Evolutionary conservation across 257 asterid genomes (phyloP).

Genomic region (Scutellaria baicalensis): DNA sequence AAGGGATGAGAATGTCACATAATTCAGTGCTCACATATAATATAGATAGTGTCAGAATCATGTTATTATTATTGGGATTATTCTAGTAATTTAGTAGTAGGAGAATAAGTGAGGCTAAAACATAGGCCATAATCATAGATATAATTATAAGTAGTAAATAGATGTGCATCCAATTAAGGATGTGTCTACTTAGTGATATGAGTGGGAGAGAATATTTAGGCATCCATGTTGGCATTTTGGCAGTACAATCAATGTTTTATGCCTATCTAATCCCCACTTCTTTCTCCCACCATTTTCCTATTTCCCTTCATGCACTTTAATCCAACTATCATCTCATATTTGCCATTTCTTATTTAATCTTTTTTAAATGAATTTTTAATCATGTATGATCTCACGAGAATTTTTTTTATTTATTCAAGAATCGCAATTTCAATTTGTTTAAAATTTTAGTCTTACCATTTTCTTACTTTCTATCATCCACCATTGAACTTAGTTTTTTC

Average conservation of each 20-base stretch:
- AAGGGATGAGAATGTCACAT: conserved; percentile 9
- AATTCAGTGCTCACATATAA: conserved; percentile 17
- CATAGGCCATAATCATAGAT: conserved; percentile 15
- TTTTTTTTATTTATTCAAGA: no score
- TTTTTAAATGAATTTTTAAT: no score
- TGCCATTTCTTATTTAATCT: no score
- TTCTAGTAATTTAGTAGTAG: background rate
- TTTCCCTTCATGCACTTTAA: no score
- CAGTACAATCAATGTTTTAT: background rate
- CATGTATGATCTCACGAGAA: no score
- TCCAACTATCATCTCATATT: no score
- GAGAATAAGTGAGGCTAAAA: conserved; percentile 13
- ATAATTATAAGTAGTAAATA: background rate
- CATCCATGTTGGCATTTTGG: background rate
- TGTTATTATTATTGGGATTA: conserved; percentile 5
- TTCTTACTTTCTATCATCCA: no score
- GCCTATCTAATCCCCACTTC: background rate
- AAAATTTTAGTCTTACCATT: no score
- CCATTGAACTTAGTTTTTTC: no score
- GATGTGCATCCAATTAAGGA: background rate
- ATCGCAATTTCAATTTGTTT: no score
- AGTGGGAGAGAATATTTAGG: background rate
- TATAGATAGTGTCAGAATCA: conserved; percentile 12
- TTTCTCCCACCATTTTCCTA: background rate
- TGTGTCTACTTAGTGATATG: background rate